These are phyloP conservation scores for Taiozyma sp. DNA, from an alignment of 1,139 yeast genomes.

Conservation along the genomic window DNA sequence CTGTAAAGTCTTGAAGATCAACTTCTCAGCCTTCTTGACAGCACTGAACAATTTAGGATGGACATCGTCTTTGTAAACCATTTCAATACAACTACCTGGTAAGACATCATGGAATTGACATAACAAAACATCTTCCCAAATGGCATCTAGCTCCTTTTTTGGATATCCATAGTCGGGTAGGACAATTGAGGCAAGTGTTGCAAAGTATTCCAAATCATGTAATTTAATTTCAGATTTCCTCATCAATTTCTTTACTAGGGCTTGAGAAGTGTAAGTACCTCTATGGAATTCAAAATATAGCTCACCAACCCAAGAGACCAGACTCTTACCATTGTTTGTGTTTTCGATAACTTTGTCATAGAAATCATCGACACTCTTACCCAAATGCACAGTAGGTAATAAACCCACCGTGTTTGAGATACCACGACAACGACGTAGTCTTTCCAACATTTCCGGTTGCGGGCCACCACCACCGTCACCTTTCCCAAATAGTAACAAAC, in stretches of 20 bases:
- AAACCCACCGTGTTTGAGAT: slow-evolving; percentile 75
- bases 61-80: slow-evolving; percentile 92
- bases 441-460: slow-evolving; percentile 86
- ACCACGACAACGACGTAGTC: slow-evolving; percentile 86
- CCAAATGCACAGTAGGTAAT: slow-evolving; percentile 74
- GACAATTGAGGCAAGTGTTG: slow-evolving; percentile 65
- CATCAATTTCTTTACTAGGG: slow-evolving; percentile 75
- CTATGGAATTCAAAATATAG: slow-evolving; percentile 92
- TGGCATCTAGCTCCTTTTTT: slow-evolving; percentile 49
- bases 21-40: slow-evolving; percentile 43
- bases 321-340: slow-evolving; percentile 57
- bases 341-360: slow-evolving; percentile 58
- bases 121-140: slow-evolving; percentile 86
- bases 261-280: slow-evolving; percentile 95
- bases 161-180: slow-evolving; percentile 62
- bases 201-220: slow-evolving; percentile 81
- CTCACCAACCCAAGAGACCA: slow-evolving; percentile 92
- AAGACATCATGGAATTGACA: slow-evolving; percentile 96
- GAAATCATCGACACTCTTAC: slow-evolving; percentile 67
- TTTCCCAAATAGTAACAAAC: slow-evolving; percentile 77
- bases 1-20: slow-evolving; percentile 48
- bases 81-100: slow-evolving; percentile 94
- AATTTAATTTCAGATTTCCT: slow-evolving; percentile 71
- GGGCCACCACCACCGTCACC: slow-evolving; percentile 99
- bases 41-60: slow-evolving; percentile 65